Base-by-base conservation (phyloP, 192 early-diverging fungal genomes). In the Coemansia sp. region DNA sequence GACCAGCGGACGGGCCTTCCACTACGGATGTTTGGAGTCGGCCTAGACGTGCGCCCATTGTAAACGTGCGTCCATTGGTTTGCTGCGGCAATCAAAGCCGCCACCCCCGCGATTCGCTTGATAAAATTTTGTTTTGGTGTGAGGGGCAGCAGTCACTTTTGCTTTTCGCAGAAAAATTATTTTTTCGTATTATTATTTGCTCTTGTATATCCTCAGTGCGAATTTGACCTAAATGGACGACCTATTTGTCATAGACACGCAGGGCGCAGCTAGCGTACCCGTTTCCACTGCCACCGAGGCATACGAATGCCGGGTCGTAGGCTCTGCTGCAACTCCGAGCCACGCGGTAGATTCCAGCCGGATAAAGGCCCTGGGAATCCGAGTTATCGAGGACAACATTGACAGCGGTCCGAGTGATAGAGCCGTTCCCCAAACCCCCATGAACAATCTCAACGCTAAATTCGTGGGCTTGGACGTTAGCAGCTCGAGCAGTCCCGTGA, bases 191-290 rank as follows among this genome's bases (percentile, higher is more conserved):
- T 38, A 64, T 35, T 39, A 38, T 27, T 54, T 53, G 1, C 12
- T 64, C 38, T 53, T 43, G 17, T 54, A 17, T 53, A 38, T 40
- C 22, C 8, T 32, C 36, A 46, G 37, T 9, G 11, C 43, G 6
- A 64, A 67, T 63, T 42, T 19, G 20, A 25, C 37, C 22, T n/a
- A 17, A n/a, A 79, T 82, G 79, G 79, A 82, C 67, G 70, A 70
- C 42, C 51, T 82, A 56, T 82, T 82, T 68, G 45, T 67, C 25
- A 73, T 82, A 29, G 79, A 82, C 53, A 82, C 70, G 20, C 54
- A 72, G 14, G 70, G 79, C 19, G 35, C 68, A 3, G 22, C 39
- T 7, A 37, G 32, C 4, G 47, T 60, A 11, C 31, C 27, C 1
- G 68, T 60, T 1, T 41, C 49, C 4, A 59, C 70, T 27, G 35